These are phyloP conservation scores for Diaporthe capsici DNA, from an alignment of 2,329 filamentous ascomycete species.

Conservation along the genomic window DNA sequence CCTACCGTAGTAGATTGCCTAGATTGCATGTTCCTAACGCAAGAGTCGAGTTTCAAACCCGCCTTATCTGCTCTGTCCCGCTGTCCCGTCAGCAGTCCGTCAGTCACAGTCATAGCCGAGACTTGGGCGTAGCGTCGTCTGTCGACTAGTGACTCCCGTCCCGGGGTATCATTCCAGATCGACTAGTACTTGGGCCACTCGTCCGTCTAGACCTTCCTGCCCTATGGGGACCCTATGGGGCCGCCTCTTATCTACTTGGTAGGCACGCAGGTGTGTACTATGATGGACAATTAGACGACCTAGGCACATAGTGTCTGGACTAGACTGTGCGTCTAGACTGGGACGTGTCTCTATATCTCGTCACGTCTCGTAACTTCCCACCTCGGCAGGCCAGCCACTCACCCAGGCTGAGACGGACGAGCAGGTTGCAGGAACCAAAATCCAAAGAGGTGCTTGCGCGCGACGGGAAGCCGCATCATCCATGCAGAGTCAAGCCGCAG, in stretches of 20 bases:
- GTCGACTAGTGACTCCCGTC: constrained; percentile 17
- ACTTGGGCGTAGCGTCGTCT: constrained; percentile 18
- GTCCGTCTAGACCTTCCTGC: background rate
- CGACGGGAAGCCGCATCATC: constrained; percentile 24
- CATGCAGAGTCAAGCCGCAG: constrained; percentile 32
- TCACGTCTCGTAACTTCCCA: background rate
- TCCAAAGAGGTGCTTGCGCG: constrained; percentile 9
- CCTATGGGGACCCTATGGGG: background rate
- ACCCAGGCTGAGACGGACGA: background rate
- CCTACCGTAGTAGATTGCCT: background rate
- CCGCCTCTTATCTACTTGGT: background rate
- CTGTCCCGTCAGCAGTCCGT: background rate
- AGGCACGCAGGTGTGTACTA: background rate
- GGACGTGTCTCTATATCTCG: background rate
- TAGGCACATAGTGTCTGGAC: background rate
- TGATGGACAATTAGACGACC: background rate
- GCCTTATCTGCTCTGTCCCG: constrained; percentile 2
- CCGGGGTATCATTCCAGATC: constrained; percentile 23
- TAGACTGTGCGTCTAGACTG: background rate
- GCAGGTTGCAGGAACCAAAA: background rate
- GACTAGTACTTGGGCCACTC: background rate
- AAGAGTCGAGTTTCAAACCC: constrained; percentile 18
- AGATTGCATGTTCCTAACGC: background rate
- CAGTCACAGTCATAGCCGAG: constrained; percentile 11
- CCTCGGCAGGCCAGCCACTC: background rate